phyloP scores from a whole-genome alignment of 768 basidiomycete genomes.

The Leccinum sublutescens region DNA sequence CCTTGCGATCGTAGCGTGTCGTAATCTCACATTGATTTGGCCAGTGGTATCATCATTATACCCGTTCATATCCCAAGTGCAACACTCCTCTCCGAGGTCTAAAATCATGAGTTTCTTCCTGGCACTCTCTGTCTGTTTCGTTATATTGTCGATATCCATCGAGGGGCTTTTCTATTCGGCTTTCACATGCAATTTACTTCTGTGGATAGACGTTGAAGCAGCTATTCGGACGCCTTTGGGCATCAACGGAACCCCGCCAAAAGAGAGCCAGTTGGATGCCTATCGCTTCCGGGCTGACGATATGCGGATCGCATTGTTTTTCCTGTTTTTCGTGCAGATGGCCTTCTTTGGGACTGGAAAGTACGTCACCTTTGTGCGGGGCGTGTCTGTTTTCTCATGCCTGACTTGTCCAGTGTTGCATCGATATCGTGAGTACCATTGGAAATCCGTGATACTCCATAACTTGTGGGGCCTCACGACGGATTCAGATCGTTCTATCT shows the following conservation, averaged over 20 bases:
- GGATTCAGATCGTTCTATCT: constrained; percentile 71
- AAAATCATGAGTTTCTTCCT: constrained; percentile 65
- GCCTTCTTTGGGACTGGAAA: constrained; percentile 87
- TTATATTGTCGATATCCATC: constrained; percentile 77
- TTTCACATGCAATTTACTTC: constrained; percentile 57
- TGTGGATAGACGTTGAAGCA: constrained; percentile 69
- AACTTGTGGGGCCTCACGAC: neutral
- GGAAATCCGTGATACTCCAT: neutral
- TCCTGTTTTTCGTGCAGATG: constrained; percentile 83
- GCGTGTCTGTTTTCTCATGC: neutral
- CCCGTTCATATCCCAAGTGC: constrained; percentile 43
- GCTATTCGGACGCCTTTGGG: constrained; percentile 19
- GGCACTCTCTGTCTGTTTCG: constrained; percentile 71
- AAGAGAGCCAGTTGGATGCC: constrained; percentile 3
- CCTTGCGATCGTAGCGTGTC: neutral
- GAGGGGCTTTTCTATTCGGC: constrained; percentile 80
- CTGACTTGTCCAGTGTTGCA: constrained; percentile 54
- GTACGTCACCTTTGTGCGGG: constrained; percentile 40
- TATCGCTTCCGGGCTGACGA: constrained; percentile 60
- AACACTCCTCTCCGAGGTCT: constrained; percentile 41
- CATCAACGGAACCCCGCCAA: constrained; percentile 1
- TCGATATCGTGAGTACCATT: constrained; percentile 65
- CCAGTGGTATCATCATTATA: constrained; percentile 51
- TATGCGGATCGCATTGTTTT: constrained; percentile 73
- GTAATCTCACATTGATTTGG: constrained; percentile 26